Conservation (phyloP, 129 eudicot species). For the Pseudognaphalium luteoalbum region DNA sequence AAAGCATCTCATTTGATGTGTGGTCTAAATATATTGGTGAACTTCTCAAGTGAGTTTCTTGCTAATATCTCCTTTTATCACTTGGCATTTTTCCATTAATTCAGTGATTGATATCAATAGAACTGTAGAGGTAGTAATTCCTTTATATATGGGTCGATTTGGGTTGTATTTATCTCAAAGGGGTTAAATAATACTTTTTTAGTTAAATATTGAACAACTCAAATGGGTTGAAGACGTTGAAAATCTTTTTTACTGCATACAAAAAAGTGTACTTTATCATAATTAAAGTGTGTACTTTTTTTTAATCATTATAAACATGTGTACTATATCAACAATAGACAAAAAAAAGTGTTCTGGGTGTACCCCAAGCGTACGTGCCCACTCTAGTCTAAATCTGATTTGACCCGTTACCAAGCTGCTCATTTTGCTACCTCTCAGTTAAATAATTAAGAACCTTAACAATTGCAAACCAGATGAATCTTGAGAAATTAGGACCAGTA, state of each 20-base stretch:
- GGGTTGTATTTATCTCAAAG: neutral
- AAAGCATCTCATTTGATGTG: constrained; percentile 61
- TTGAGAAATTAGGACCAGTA: too few relatives aligned
- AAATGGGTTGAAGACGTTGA: neutral
- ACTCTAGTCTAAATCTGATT: too few relatives aligned
- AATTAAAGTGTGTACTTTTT: too few relatives aligned
- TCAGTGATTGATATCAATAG: neutral
- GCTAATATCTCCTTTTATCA: constrained; percentile 8
- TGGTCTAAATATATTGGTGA: constrained; percentile 82
- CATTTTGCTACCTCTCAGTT: too few relatives aligned
- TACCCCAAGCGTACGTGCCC: too few relatives aligned
- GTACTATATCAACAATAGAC: too few relatives aligned
- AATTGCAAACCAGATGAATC: too few relatives aligned
- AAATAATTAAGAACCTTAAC: too few relatives aligned
- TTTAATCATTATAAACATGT: too few relatives aligned
- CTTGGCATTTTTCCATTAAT: neutral
- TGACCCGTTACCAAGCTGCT: too few relatives aligned
- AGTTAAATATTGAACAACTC: neutral
- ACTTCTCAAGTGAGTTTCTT: constrained; percentile 74
- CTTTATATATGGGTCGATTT: neutral
- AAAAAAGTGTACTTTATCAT: neutral
- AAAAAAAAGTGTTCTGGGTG: too few relatives aligned
- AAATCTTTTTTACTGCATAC: neutral
- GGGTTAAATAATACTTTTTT: neutral
- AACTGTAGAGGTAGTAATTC: neutral